Evolutionary conservation across 192 early-diverging fungal genomes (phyloP).

Genomic region (Backusella sp.): DNA sequence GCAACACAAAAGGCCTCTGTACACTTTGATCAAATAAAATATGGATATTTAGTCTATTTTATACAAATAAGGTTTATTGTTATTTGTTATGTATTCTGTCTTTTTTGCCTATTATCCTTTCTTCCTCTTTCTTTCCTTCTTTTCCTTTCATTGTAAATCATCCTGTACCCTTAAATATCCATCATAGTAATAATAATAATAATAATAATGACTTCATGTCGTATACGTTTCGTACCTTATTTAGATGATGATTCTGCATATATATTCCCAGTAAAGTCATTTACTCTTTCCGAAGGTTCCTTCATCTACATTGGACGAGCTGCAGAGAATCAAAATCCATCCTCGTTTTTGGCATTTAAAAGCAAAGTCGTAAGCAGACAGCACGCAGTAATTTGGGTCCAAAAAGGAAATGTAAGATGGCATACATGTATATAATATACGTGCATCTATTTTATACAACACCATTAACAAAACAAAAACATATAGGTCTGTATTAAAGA

Average conservation of each 20-base stretch:
- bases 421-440: not conserved
- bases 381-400: conserved; percentile 87
- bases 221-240: conserved; percentile 57
- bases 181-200: too few species aligned
- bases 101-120: not conserved
- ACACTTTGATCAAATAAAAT: too few species aligned
- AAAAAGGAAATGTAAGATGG: conserved; percentile 34
- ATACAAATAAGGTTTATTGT: not conserved
- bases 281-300: conserved; percentile 25
- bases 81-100: not conserved
- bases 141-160: not conserved
- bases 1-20: not conserved
- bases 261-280: conserved; percentile 51
- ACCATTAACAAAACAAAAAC: not conserved
- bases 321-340: conserved; percentile 29
- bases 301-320: conserved; percentile 40
- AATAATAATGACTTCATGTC: too few species aligned
- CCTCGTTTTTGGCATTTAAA: conserved; percentile 64
- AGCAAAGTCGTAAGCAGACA: conserved; percentile 82
- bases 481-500: conserved; percentile 87
- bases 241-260: conserved; percentile 49
- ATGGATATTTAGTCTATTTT: not conserved
- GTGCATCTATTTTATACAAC: not conserved
- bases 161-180: not conserved
- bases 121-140: not conserved